Base-by-base conservation (phyloP, 805 yeast species). In the Ogataea salicorniae region DNA sequence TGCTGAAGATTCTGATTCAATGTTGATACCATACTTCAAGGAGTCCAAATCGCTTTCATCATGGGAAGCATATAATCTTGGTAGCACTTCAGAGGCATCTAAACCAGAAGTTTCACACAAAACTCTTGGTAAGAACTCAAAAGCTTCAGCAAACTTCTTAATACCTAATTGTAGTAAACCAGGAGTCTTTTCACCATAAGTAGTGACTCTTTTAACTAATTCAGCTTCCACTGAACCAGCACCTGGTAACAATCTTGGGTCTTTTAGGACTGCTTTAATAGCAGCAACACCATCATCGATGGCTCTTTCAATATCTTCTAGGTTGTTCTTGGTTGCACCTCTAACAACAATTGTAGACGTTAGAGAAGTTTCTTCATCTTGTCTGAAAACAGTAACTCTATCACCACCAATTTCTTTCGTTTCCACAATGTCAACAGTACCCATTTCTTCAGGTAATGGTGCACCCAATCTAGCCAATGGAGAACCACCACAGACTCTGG, bases 371-470 rank as follows among this genome's bases (percentile, higher is more conserved):
- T 74, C 80, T 34, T 71, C 67, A 53, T 76, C 80, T 70, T 94
- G 99, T 64, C 88, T 79, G 75, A 94, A 91, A 31, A 94, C 78
- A 9, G 98, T 92, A 36, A 94, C 98, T 67, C 97, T 81, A 70
- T 94, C 97, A 46, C 97, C 97, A 55, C 99, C 99, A 64, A 94
- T 89, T 73, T 94, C 99, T 59, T 79, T 80, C 22, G 96, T 85
- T 71, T 87, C 95, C 43, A 94, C 92, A 31, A 84, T 67, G 64
- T 92, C 99, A 51, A 94, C 79, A 39, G 76, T 63, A 46, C 99
- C 99, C 75, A 88, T 79, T 69, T 92, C 97, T 61, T 91, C 96
- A 18, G 96, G 92, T 71, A 87, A 80, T 58, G 97, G 97, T 2
- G 97, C 95, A 54, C 96, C 96, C 49, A 91, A 75, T 67, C 96